phyloP scores from a whole-genome alignment of 2,329 filamentous ascomycete genomes.

The Shiraia bambusicola region DNA sequence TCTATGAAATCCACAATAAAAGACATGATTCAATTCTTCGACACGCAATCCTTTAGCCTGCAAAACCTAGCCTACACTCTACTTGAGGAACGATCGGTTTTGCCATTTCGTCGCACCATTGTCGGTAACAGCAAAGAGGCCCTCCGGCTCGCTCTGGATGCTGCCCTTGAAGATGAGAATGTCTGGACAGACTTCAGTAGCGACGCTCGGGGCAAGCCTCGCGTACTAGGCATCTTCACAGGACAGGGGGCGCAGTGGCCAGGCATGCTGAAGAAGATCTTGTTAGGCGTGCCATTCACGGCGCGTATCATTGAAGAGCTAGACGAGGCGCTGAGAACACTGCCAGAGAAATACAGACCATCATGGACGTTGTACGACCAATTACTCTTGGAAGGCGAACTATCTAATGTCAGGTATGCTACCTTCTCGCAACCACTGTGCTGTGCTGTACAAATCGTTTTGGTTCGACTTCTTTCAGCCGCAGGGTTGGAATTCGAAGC shows the following conservation, averaged over 20 bases:
- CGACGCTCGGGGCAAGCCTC: not conserved
- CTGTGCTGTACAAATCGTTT: conserved; percentile 26
- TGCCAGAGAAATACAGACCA: not conserved
- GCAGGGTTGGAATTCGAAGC: conserved; percentile 9
- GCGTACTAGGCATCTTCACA: conserved; percentile 21
- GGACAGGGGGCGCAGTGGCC: conserved; percentile 33
- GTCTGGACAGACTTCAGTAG: too few species aligned
- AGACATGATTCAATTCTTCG: too few species aligned
- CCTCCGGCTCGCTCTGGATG: too few species aligned
- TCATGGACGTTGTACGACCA: too few species aligned
- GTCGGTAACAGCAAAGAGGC: too few species aligned
- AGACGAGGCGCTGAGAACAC: not conserved
- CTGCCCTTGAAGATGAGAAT: too few species aligned
- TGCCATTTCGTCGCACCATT: too few species aligned
- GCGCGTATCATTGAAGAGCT: conserved; percentile 1
- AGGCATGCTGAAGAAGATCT: conserved; percentile 24
- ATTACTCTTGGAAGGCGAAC: too few species aligned
- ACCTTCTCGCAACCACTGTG: conserved; percentile 22
- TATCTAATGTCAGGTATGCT: conserved; percentile 7
- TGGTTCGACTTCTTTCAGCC: conserved; percentile 22
- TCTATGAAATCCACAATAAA: too few species aligned
- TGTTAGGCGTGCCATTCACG: conserved; percentile 7
- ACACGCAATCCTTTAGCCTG: too few species aligned
- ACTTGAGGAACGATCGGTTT: too few species aligned
- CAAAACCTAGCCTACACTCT: too few species aligned